Conservation (phyloP, 192 early-diverging fungal species). For the Dimargaris xerosporica region DNA sequence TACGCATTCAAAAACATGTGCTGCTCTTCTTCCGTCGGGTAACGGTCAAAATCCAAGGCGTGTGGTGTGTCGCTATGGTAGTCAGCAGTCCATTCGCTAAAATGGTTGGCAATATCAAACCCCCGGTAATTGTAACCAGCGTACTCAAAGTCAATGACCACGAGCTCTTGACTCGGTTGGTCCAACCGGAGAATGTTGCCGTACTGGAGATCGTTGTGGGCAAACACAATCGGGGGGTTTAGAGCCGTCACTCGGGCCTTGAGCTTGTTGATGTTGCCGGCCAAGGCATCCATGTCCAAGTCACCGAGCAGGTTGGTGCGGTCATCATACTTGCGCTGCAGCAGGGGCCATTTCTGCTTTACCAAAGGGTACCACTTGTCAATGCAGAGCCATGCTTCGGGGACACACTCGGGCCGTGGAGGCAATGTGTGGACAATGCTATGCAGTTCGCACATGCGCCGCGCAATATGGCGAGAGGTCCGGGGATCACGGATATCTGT, state of each 20-base stretch:
- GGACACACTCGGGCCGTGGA: conserved; percentile 22
- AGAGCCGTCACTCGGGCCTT: conserved; percentile 29
- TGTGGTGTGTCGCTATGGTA: conserved; percentile 44
- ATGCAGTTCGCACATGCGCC: conserved; percentile 55
- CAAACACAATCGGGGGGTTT: conserved; percentile 63
- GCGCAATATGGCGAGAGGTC: conserved; percentile 56
- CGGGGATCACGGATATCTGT: conserved; percentile 46
- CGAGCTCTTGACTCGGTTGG: conserved; percentile 37
- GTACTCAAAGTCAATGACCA: conserved; percentile 72
- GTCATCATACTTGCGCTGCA: conserved; percentile 14
- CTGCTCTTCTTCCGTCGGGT: conserved; percentile 44
- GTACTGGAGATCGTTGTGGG: conserved; percentile 81
- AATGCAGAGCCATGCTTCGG: conserved; percentile 54
- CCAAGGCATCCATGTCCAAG: conserved; percentile 18
- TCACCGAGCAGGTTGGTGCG: conserved; percentile 16
- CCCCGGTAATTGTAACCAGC: conserved; percentile 63
- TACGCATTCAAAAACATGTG: conserved; percentile 48
- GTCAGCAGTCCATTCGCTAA: conserved; percentile 73
- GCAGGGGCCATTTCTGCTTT: conserved; percentile 14
- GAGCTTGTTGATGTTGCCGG: conserved; percentile 31
- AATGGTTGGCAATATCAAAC: conserved; percentile 72
- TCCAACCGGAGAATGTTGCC: conserved; percentile 67
- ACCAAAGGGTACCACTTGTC: conserved; percentile 42
- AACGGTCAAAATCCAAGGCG: conserved; percentile 23
- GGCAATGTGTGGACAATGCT: conserved; percentile 47